These are phyloP conservation scores for Acidiella bohemica DNA, from an alignment of 495 filamentous ascomycete genomes.

Conservation along the genomic window DNA sequence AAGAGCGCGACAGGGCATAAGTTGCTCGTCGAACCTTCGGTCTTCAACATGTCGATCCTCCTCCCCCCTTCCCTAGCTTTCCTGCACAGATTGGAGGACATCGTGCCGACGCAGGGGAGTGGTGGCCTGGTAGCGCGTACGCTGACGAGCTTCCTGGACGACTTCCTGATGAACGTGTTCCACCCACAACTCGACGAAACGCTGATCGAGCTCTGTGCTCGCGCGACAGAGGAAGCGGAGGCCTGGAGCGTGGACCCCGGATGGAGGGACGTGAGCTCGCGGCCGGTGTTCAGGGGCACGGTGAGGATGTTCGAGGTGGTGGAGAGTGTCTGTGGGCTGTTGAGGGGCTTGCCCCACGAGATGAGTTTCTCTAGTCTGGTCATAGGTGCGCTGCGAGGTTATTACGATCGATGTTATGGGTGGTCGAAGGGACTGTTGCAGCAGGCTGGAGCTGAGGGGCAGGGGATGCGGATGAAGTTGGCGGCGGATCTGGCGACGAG, in stretches of 20 bases:
- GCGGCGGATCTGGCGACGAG: constrained; percentile 58
- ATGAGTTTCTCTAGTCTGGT: constrained; percentile 86
- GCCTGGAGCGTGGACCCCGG: constrained; percentile 77
- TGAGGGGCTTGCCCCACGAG: constrained; percentile 90
- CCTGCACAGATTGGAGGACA: constrained; percentile 76
- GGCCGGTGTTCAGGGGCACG: constrained; percentile 88
- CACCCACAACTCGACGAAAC: constrained; percentile 94
- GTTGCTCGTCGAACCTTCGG: constrained; percentile 82
- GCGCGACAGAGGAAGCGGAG: constrained; percentile 68
- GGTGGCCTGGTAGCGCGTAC: constrained; percentile 69
- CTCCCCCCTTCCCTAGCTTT: constrained; percentile 90
- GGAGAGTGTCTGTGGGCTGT: constrained; percentile 82
- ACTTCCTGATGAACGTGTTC: constrained; percentile 97
- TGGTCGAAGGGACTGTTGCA: constrained; percentile 69
- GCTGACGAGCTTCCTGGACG: constrained; percentile 89
- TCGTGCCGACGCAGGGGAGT: constrained; percentile 47
- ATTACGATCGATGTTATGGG: constrained; percentile 77
- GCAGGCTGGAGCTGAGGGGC: constrained; percentile 20
- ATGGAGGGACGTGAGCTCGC: constrained; percentile 61
- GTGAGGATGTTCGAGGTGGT: constrained; percentile 75
- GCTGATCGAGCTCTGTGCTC: constrained; percentile 70
- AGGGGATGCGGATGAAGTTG: constrained; percentile 39
- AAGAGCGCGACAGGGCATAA: constrained; percentile 58
- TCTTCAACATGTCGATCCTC: constrained; percentile 93
- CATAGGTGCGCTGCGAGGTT: constrained; percentile 75